Conservation (phyloP, 2,329 filamentous ascomycete genomes). For the Westerdykella sp. region DNA sequence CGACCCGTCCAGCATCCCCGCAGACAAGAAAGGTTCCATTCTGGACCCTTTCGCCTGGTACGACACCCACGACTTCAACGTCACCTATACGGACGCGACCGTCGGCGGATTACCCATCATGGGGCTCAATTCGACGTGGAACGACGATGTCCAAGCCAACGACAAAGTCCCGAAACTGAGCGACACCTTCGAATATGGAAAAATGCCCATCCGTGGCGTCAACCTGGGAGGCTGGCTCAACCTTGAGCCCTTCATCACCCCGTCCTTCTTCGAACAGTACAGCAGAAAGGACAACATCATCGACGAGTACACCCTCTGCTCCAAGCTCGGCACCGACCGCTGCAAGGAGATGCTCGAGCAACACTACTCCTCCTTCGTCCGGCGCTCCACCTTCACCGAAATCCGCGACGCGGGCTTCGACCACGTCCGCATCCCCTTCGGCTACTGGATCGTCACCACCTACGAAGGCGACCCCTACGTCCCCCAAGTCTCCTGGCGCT, state of each 20-base stretch:
- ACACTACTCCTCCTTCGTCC: slow-evolving; percentile 87
- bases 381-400: slow-evolving; percentile 72
- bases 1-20: slow-evolving; percentile 41
- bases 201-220: slow-evolving; percentile 76
- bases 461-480: slow-evolving; percentile 87
- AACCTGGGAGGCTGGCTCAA: slow-evolving; percentile 93
- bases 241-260: slow-evolving; percentile 91
- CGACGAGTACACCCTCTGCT: slow-evolving; percentile 79
- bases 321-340: slow-evolving; percentile 60
- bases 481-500: slow-evolving; percentile 81
- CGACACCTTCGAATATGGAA: slow-evolving; percentile 71
- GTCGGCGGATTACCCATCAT: slow-evolving; percentile 87
- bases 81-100: slow-evolving; percentile 80
- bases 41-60: slow-evolving; percentile 90
- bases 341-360: slow-evolving; percentile 68
- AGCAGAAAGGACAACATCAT: slow-evolving; percentile 58
- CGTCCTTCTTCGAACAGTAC: slow-evolving; percentile 75
- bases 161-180: slow-evolving; percentile 71
- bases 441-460: slow-evolving; percentile 86
- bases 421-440: slow-evolving; percentile 92
- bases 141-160: slow-evolving; percentile 75
- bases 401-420: slow-evolving; percentile 86
- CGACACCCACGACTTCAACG: slow-evolving; percentile 84
- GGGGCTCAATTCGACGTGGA: slow-evolving; percentile 78
- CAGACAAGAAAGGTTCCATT: slow-evolving; percentile 63